Conservation (phyloP, 1,139 yeast species). For the Pichia terricola region DNA sequence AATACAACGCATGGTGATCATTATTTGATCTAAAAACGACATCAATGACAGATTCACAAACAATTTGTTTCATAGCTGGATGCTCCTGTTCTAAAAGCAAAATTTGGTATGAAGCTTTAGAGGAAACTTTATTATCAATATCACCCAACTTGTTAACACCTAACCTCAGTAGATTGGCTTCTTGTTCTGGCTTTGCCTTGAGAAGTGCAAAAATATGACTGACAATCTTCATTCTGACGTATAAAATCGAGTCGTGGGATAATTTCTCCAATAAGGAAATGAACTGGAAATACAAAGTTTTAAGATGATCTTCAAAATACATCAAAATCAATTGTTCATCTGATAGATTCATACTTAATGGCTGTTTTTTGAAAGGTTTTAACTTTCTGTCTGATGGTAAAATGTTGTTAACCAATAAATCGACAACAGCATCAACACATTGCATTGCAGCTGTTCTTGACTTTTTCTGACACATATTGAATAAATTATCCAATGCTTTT, state of each 20-base stretch:
- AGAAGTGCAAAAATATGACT: constrained; percentile 72
- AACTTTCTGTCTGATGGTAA: constrained; percentile 75
- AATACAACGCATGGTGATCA: constrained; percentile 84
- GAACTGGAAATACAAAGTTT: constrained; percentile 61
- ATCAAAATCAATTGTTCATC: constrained; percentile 55
- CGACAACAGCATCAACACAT: constrained; percentile 82
- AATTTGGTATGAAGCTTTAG: constrained; percentile 77
- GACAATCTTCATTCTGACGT: constrained; percentile 72
- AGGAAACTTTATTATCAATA: constrained; percentile 78
- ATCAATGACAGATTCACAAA: constrained; percentile 74
- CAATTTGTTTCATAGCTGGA: constrained; percentile 87
- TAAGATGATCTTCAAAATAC: constrained; percentile 85
- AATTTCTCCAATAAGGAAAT: constrained; percentile 64
- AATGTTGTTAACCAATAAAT: constrained; percentile 67
- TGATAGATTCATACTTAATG: constrained; percentile 37
- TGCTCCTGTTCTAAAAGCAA: constrained; percentile 81
- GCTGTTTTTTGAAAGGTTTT: constrained; percentile 72
- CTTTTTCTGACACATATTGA: constrained; percentile 79
- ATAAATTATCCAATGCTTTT: constrained; percentile 71
- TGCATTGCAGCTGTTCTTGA: constrained; percentile 90
- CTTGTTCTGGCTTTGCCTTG: constrained; percentile 91
- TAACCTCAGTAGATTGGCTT: constrained; percentile 75
- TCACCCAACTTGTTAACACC: constrained; percentile 96
- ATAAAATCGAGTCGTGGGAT: constrained; percentile 86
- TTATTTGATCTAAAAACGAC: constrained; percentile 64